Conservation (phyloP, 2,329 filamentous ascomycete genomes). For the Nemania bipapillata region DNA sequence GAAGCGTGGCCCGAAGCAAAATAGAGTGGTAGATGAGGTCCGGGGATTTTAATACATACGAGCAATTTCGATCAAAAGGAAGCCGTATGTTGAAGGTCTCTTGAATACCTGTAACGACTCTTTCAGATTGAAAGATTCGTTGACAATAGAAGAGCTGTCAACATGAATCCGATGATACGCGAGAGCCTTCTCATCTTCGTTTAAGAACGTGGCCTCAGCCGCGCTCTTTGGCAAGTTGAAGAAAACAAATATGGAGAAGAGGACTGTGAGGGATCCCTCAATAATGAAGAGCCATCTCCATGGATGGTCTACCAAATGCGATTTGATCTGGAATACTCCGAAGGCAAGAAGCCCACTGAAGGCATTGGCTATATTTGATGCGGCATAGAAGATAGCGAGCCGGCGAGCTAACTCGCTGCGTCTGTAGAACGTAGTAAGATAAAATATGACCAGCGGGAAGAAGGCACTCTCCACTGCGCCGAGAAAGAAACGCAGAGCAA, state of each 20-base stretch:
- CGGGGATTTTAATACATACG: slow-evolving; percentile 20
- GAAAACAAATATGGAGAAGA: slow-evolving; percentile 72
- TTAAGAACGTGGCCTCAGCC: slow-evolving; percentile 72
- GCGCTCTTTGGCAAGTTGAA: slow-evolving; percentile 75
- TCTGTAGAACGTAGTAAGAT: slow-evolving; percentile 73
- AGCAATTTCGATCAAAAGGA: slow-evolving; percentile 64
- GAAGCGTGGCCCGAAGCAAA: background rate
- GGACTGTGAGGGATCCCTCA: slow-evolving; percentile 66
- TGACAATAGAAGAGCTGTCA: slow-evolving; percentile 73
- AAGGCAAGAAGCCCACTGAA: slow-evolving; percentile 62
- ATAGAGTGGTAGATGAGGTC: background rate
- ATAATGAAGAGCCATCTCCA: slow-evolving; percentile 64
- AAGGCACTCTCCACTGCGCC: slow-evolving; percentile 75
- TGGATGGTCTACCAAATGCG: slow-evolving; percentile 50
- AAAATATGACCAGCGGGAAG: slow-evolving; percentile 72
- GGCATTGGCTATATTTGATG: slow-evolving; percentile 76
- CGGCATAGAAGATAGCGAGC: slow-evolving; percentile 79
- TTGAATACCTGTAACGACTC: slow-evolving; percentile 65
- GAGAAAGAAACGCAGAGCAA: slow-evolving; percentile 75
- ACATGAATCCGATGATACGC: slow-evolving; percentile 79
- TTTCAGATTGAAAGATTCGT: slow-evolving; percentile 62
- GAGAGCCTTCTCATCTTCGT: slow-evolving; percentile 71
- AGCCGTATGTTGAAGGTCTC: slow-evolving; percentile 61
- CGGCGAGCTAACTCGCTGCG: slow-evolving; percentile 76
- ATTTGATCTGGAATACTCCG: slow-evolving; percentile 61